phyloP scores from a whole-genome alignment of 2,329 filamentous ascomycete genomes.

The Aspergillus nomiae region DNA sequence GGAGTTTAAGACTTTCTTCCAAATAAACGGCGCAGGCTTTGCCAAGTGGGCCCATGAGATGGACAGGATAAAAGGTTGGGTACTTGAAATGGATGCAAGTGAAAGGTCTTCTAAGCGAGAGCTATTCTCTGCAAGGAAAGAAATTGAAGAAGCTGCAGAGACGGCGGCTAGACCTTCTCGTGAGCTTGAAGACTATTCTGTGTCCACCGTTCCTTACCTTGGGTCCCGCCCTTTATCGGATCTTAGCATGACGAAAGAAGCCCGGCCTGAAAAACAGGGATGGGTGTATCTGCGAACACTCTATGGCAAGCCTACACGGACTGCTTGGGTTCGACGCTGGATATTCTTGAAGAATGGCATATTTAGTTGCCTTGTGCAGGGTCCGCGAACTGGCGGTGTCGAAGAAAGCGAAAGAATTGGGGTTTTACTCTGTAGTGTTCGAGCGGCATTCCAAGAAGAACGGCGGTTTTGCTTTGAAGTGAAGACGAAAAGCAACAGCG shows the following conservation, averaged over 20 bases:
- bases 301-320: constrained; percentile 83
- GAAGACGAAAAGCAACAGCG: constrained; percentile 92
- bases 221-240: constrained; percentile 68
- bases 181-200: constrained; percentile 89
- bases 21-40: constrained; percentile 63
- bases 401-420: constrained; percentile 96
- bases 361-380: constrained; percentile 90
- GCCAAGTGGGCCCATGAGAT: constrained; percentile 75
- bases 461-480: constrained; percentile 97
- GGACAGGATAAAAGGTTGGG: constrained; percentile 90
- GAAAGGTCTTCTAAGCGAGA: constrained; percentile 82
- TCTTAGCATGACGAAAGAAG: constrained; percentile 55
- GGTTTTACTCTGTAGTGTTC: constrained; percentile 88
- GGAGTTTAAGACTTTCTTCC: constrained; percentile 74
- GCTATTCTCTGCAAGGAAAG: constrained; percentile 73
- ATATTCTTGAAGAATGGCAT: constrained; percentile 95
- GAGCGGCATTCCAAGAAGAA: constrained; percentile 88
- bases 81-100: constrained; percentile 88
- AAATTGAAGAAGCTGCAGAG: constrained; percentile 78
- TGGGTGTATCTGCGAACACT: constrained; percentile 86
- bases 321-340: constrained; percentile 90
- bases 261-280: constrained; percentile 78
- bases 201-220: constrained; percentile 85
- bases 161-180: constrained; percentile 75
- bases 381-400: constrained; percentile 76